A percentile compares a stretch with the other conserved stretches of the same genome.
These are phyloP conservation scores for Kuraishia piskuri DNA, from an alignment of 805 yeast genomes.

Conservation along the genomic window DNA sequence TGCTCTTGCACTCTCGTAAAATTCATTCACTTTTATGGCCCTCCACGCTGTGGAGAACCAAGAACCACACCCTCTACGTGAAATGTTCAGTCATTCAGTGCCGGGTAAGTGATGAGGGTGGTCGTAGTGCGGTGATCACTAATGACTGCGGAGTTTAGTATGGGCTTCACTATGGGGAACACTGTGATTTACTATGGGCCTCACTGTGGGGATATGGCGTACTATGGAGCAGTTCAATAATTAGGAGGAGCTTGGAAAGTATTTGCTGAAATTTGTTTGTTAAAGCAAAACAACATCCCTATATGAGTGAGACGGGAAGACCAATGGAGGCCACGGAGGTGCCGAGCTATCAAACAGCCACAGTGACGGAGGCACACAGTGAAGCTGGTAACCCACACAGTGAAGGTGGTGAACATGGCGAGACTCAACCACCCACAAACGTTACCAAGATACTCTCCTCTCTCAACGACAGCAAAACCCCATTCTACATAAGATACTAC, in stretches of 20 bases:
- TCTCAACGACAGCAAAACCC: not conserved
- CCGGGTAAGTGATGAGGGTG: too few relatives aligned
- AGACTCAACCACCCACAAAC: not conserved
- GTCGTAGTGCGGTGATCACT: too few relatives aligned
- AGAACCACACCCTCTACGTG: not conserved
- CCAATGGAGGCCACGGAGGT: not conserved
- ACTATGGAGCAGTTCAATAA: too few relatives aligned
- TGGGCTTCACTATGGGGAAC: too few relatives aligned
- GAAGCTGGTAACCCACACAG: too few relatives aligned
- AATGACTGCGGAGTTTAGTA: too few relatives aligned
- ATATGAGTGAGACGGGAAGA: not conserved
- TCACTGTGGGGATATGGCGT: too few relatives aligned
- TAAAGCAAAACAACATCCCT: too few relatives aligned
- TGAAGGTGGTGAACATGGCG: not conserved
- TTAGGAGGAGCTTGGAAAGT: too few relatives aligned
- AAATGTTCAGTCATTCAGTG: not conserved
- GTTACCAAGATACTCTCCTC: not conserved
- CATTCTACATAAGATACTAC: slow-evolving; percentile 32
- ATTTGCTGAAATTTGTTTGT: too few relatives aligned
- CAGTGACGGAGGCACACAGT: not conserved
- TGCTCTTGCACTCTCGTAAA: too few relatives aligned
- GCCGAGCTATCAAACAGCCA: not conserved
- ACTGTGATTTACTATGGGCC: too few relatives aligned
- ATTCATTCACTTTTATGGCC: slow-evolving; percentile 1
- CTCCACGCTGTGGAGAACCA: not conserved